Evolutionary conservation across 1,284 basidiomycete species (phyloP).

Genomic region (Agaricales sp.): DNA sequence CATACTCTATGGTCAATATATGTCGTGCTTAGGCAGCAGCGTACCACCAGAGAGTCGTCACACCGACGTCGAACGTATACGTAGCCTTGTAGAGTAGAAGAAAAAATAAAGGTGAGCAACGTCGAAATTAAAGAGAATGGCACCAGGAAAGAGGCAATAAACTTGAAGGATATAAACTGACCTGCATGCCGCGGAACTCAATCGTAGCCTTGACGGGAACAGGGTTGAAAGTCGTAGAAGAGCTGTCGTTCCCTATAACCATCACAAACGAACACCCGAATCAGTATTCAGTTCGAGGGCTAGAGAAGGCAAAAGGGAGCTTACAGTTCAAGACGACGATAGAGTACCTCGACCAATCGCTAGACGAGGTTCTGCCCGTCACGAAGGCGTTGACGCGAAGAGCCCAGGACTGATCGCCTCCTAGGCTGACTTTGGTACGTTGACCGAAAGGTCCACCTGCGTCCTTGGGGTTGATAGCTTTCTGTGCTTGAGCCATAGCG

Average conservation of each 20-base stretch:
- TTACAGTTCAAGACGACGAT: slow-evolving; percentile 60
- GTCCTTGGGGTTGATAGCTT: slow-evolving; percentile 62
- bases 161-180: slow-evolving; percentile 15
- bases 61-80: slow-evolving; percentile 60
- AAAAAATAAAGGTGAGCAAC: neutral
- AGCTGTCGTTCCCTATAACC: slow-evolving; percentile 43
- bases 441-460: slow-evolving; percentile 55
- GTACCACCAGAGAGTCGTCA: slow-evolving; percentile 36
- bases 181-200: slow-evolving; percentile 60
- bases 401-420: slow-evolving; percentile 46
- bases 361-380: slow-evolving; percentile 40
- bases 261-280: slow-evolving; percentile 1
- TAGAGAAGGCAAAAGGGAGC: slow-evolving; percentile 5
- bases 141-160: neutral
- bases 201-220: slow-evolving; percentile 53
- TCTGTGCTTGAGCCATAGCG: slow-evolving; percentile 63
- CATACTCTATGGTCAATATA: too few species aligned
- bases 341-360: slow-evolving; percentile 55
- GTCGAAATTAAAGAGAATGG: too few species aligned
- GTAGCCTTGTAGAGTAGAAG: slow-evolving; percentile 29
- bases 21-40: too few species aligned
- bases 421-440: slow-evolving; percentile 52
- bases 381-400: slow-evolving; percentile 56
- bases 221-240: slow-evolving; percentile 46
- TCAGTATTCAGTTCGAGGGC: slow-evolving; percentile 6